phyloP scores from a whole-genome alignment of 108 stramenopile species.

The Nitzschia palea region DNA sequence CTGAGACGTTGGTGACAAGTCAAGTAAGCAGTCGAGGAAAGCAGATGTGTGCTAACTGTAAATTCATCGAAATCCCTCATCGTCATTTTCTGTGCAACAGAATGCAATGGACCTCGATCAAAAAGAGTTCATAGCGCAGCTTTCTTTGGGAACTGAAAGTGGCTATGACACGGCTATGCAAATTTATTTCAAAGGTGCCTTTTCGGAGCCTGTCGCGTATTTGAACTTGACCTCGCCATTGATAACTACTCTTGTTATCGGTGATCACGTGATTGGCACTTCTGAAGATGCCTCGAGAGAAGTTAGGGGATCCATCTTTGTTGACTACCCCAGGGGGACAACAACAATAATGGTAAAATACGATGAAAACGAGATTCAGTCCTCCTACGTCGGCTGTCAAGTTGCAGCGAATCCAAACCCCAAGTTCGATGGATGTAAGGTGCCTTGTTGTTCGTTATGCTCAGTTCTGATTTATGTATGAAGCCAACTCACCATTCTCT shows the following conservation, averaged over 20 bases:
- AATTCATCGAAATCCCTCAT: no score
- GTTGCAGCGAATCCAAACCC: slow-evolving; percentile 57
- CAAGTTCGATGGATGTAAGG: slow-evolving; percentile 32
- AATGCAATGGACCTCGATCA: slow-evolving; percentile 67
- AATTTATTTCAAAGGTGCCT: slow-evolving; percentile 63
- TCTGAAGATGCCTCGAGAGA: slow-evolving; percentile 19
- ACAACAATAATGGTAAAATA: slow-evolving; percentile 50
- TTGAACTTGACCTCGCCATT: slow-evolving; percentile 37
- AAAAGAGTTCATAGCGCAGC: slow-evolving; percentile 29
- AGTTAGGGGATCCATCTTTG: slow-evolving; percentile 43
- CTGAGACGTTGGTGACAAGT: slow-evolving; percentile 57
- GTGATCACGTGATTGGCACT: slow-evolving; percentile 35
- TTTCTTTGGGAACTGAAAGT: slow-evolving; percentile 25
- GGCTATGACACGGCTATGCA: slow-evolving; percentile 36
- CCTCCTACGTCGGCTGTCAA: slow-evolving; percentile 53
- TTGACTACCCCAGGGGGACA: slow-evolving; percentile 24
- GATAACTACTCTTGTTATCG: slow-evolving; percentile 13
- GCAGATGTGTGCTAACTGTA: no score
- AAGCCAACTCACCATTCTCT: background rate
- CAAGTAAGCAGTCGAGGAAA: slow-evolving; percentile 58
- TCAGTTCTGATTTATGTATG: background rate
- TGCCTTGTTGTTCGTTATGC: background rate
- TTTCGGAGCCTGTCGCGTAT: slow-evolving; percentile 59
- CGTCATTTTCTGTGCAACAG: no score
- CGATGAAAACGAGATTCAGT: slow-evolving; percentile 42